Evolutionary conservation across 116 monocot genomes (phyloP), one percentile per base, ranked within the genome.

Genomic region (Posidonia oceanica): DNA sequence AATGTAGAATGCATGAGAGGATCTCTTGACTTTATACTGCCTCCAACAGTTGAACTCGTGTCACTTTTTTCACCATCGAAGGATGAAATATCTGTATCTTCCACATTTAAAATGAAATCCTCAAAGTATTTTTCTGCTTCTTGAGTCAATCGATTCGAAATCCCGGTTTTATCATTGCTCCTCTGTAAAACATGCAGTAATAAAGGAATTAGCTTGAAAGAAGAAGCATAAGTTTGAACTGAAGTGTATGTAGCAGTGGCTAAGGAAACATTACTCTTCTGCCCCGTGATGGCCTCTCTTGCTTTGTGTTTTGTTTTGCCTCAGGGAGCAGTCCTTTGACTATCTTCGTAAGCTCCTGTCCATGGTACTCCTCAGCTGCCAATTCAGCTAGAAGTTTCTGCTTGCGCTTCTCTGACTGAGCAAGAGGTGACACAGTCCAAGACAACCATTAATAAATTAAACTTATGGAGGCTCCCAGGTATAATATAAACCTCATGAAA

Each of bases 51-150:
- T 62, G 89, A 89, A 79, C 86, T 86, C 39, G 84, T 72, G 58
- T 97, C 97, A 63, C 97, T 92, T 78, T 72, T 92, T 75, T 97
- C 97, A 48, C 81, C 92, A 74, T 97, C 97, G 81, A 83, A 97
- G 54, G 97, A 97, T 15, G 97, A 97, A 57, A 92, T 62, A 73
- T 92, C 97, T 20, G 97, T 98, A 55, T 98, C 92, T 72, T 92
- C 97, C 41, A 97, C 83, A 81, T 87, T 98, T 58, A 80, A 87
- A 40, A 98, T 81, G 61, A 98, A 98, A 82, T 90, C 93, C 61
- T 87, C 89, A 59, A 98, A 84, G 64, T 87, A 90, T 76, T 76
- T 87, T 64, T 87, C 90, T 37, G 97, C 97, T 73, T 98, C 97
- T 81, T 92, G 87, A 62, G 70, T 85, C 74, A 98, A 74, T 68